Conservation (phyloP, 164 flowering plant genomes). For the Nymphaea thermarum region DNA sequence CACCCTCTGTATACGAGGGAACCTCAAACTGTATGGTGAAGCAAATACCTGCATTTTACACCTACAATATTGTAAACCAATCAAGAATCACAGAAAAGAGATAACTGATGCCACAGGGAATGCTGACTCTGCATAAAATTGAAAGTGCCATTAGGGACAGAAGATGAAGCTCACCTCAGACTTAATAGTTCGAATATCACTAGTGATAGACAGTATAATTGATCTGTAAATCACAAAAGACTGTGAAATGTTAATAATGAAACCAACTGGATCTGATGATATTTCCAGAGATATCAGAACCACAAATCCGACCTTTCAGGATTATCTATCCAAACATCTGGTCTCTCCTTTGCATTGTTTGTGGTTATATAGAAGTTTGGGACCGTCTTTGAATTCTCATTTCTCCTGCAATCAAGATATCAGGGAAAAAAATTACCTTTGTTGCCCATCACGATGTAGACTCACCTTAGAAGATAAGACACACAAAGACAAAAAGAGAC, state of each 20-base stretch:
- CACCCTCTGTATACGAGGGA: constrained; percentile 89
- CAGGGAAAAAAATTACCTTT: neutral
- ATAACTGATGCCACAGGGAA: neutral
- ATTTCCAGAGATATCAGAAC: no score
- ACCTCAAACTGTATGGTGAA: constrained; percentile 90
- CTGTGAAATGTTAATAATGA: neutral
- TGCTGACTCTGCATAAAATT: neutral
- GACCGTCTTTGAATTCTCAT: constrained; percentile 74
- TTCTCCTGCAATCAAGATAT: constrained; percentile 36
- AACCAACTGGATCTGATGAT: neutral
- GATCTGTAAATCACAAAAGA: constrained; percentile 38
- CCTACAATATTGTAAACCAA: constrained; percentile 1
- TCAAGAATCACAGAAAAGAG: neutral
- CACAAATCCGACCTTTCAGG: constrained; percentile 69
- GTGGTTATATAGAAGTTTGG: constrained; percentile 89
- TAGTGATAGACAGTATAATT: constrained; percentile 75
- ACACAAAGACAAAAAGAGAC: no score
- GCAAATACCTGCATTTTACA: constrained; percentile 65
- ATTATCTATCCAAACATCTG: constrained; percentile 98
- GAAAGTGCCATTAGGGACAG: neutral
- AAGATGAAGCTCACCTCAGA: constrained; percentile 48
- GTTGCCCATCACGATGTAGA: no score
- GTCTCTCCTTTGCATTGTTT: constrained; percentile 88
- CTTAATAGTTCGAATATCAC: constrained; percentile 89
- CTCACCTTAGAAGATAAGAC: no score